Conservation (phyloP, 2,329 filamentous ascomycete species). For the Boeremia exigua region DNA sequence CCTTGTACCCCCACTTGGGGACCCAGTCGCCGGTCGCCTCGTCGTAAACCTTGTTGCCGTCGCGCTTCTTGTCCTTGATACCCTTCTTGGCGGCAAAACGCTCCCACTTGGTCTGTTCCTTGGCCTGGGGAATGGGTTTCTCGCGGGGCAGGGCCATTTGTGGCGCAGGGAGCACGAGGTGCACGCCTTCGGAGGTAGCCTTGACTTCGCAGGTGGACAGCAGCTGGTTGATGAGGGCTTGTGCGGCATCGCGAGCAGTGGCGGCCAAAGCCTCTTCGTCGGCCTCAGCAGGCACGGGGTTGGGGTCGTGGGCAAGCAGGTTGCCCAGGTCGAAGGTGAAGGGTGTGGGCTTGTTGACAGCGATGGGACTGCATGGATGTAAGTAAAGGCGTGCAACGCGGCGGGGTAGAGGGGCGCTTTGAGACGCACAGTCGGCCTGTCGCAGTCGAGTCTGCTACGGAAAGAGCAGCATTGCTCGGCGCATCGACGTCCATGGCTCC, state of each 20-base stretch:
- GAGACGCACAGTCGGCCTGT: conserved; percentile 40
- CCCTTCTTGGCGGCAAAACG: conserved; percentile 96
- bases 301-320: conserved; percentile 84
- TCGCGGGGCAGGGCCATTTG: conserved; percentile 81
- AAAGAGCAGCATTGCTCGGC: conserved; percentile 30
- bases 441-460: conserved; percentile 42
- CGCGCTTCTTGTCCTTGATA: conserved; percentile 85
- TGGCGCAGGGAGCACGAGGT: conserved; percentile 76
- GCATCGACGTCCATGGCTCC: conserved; percentile 43
- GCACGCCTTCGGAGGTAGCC: conserved; percentile 72
- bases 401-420: conserved; percentile 7
- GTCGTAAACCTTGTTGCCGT: conserved; percentile 83
- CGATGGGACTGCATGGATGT: conserved; percentile 35
- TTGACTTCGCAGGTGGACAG: conserved; percentile 84
- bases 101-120: conserved; percentile 92
- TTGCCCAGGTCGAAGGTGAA: conserved; percentile 93
- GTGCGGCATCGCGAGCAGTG: conserved; percentile 85
- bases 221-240: conserved; percentile 92
- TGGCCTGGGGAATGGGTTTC: conserved; percentile 84
- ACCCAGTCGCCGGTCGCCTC: conserved; percentile 87
- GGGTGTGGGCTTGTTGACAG: conserved; percentile 75
- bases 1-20: conserved; percentile 94
- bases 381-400: conserved; percentile 5
- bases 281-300: conserved; percentile 70
- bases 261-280: conserved; percentile 72